Percentiles rank a stretch among this genome's conserved stretches.
Conservation (phyloP, 1,284 basidiomycete genomes). For the Ceratobasidium sp. region DNA sequence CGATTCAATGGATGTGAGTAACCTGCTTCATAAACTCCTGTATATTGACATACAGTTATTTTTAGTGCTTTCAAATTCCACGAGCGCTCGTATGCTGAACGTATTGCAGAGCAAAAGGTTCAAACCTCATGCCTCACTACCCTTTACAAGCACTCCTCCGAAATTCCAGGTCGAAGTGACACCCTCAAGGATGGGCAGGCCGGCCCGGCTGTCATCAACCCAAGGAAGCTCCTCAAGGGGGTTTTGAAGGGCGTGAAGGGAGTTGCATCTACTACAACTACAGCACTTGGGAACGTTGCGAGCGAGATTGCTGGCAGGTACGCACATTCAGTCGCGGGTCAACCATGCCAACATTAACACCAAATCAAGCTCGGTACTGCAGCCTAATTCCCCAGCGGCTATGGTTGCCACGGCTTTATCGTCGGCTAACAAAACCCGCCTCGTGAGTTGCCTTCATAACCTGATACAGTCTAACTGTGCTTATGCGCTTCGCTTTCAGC, state of each 20-base stretch:
- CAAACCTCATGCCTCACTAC: conserved; percentile 79
- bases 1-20: conserved; percentile 80
- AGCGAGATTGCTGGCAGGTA: conserved; percentile 77
- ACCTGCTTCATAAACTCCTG: background rate
- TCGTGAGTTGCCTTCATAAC: conserved; percentile 62
- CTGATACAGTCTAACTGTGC: conserved; percentile 20
- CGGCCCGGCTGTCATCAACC: conserved; percentile 62
- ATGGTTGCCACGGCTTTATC: conserved; percentile 84
- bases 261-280: conserved; percentile 85
- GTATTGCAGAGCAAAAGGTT: conserved; percentile 86
- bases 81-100: conserved; percentile 87
- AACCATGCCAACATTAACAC: background rate
- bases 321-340: conserved; percentile 48
- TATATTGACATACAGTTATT: background rate
- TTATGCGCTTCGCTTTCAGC: conserved; percentile 58
- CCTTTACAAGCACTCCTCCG: conserved; percentile 82
- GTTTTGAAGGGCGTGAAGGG: conserved; percentile 78
- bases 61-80: conserved; percentile 77
- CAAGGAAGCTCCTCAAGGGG: conserved; percentile 76
- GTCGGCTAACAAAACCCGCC: conserved; percentile 84
- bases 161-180: conserved; percentile 77
- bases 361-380: conserved; percentile 78
- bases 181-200: conserved; percentile 66
- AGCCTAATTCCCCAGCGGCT: conserved; percentile 88
- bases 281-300: conserved; percentile 82